Base-by-base conservation (phyloP, 2,329 filamentous ascomycete genomes). In the Elsinoe necatrix region DNA sequence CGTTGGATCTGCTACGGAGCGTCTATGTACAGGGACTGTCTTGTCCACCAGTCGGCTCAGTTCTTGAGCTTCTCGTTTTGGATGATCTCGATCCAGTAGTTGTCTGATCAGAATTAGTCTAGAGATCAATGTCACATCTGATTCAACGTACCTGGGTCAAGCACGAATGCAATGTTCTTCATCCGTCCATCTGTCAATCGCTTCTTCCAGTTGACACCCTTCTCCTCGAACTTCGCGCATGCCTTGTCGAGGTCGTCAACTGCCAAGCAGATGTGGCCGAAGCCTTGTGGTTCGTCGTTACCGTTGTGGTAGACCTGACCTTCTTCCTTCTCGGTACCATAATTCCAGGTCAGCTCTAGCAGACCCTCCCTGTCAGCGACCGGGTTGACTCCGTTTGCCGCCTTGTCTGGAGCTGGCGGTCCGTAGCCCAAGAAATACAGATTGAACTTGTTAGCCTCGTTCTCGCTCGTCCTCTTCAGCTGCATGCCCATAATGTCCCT, bases 121-220 rank as follows among this genome's bases (percentile, higher is more conserved):
- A 6, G 8, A 6, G 12, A n/a, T 25, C 4, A 6, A 16, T 7
- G 12, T 50, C 6, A 29, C 52, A 20, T 8, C 3, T 3, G 16
- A n/a, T 0, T 4, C 16, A 4, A 18, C 16, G 18, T 18, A 54
- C 29, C 64, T 68, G 31, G 64, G 74, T 72, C 92, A 48, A 95
- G 76, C 47, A 97, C 74, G 68, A 97, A 97, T 0, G 93, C 93
- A 55, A 97, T 85, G 62, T 93, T 89, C 79, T 88, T 92, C 91
- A 96, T 95, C 48, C 76, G 71, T 1, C 92, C 92, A 61, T 97
- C 92, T 1, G 89, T 95, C 60, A 97, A 78, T 62, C 88, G 80
- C 83, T 97, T 97, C 83, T 95, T 95, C 89, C 90, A 98, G 71
- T 80, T 84, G 56, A 92, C 86, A 4, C 85, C 81, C 67, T 88